phyloP scores from a whole-genome alignment of 805 yeast species.

The Lachancea sp. region DNA sequence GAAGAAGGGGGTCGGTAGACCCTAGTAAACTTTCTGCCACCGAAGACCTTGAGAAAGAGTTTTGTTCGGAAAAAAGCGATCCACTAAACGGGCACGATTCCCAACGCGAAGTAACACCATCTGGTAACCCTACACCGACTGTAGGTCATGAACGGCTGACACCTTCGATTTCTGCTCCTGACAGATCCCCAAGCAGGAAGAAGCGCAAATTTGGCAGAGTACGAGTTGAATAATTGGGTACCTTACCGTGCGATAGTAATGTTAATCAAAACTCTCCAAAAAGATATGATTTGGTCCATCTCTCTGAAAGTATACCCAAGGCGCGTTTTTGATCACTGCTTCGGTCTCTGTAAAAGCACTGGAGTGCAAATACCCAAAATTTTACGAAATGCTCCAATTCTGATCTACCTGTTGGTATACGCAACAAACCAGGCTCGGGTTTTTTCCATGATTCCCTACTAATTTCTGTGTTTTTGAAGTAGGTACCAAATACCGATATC shows the following conservation, averaged over 20 bases:
- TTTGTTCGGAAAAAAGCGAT: too few species aligned
- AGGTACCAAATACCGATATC: slow-evolving; percentile 52
- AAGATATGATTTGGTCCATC: slow-evolving; percentile 2
- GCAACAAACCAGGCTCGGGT: slow-evolving; percentile 18
- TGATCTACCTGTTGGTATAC: slow-evolving; percentile 27
- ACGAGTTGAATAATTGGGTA: not conserved
- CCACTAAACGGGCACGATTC: too few species aligned
- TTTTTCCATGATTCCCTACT: slow-evolving; percentile 24
- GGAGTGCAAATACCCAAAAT: slow-evolving; percentile 48
- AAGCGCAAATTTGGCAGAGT: slow-evolving; percentile 7
- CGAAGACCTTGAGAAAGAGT: too few species aligned
- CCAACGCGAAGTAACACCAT: too few species aligned
- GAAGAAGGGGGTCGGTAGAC: too few species aligned
- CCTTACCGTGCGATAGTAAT: not conserved
- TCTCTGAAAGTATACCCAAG: not conserved
- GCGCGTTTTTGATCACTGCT: slow-evolving; percentile 26
- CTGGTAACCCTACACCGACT: not conserved
- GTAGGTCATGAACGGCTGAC: not conserved
- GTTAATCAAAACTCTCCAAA: not conserved
- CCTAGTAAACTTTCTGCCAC: too few species aligned
- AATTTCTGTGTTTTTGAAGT: slow-evolving; percentile 32
- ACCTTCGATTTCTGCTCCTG: not conserved
- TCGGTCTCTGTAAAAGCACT: slow-evolving; percentile 38
- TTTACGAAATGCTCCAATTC: slow-evolving; percentile 38
- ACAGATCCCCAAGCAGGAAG: slow-evolving; percentile 12